Conservation (phyloP, 345 rosid species). For the Tarenaya hassleriana region DNA sequence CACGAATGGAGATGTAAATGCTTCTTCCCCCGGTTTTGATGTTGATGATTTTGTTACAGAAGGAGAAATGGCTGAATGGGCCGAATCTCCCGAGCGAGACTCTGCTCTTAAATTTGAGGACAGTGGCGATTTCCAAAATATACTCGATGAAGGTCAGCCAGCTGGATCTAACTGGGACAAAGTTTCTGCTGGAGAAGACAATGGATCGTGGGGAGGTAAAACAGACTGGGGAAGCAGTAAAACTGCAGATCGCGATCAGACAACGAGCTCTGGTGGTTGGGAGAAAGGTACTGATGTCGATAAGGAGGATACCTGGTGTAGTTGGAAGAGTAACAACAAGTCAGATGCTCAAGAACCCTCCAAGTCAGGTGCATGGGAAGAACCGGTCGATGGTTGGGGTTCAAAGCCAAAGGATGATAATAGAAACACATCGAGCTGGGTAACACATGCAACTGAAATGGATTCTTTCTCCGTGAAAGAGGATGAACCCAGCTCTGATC, state of each 20-base stretch:
- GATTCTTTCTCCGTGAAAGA: background rate
- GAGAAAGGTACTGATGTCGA: slow-evolving; percentile 20
- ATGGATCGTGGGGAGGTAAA: slow-evolving; percentile 28
- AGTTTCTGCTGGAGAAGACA: slow-evolving; percentile 19
- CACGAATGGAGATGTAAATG: slow-evolving; percentile 27
- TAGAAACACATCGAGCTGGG: slow-evolving; percentile 6
- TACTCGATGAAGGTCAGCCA: slow-evolving; percentile 27
- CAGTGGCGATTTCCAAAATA: slow-evolving; percentile 33
- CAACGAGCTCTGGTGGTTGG: slow-evolving; percentile 25
- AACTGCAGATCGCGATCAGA: slow-evolving; percentile 17
- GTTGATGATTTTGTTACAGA: slow-evolving; percentile 50
- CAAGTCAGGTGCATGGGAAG: slow-evolving; percentile 29
- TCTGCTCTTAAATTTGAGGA: slow-evolving; percentile 59
- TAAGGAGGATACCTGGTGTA: slow-evolving; percentile 24
- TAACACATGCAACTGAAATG: background rate
- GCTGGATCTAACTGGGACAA: slow-evolving; percentile 42
- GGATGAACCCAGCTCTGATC: background rate
- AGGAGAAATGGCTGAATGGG: slow-evolving; percentile 53
- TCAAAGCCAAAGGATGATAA: background rate
- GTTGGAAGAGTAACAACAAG: slow-evolving; percentile 22
- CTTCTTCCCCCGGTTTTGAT: slow-evolving; percentile 74
- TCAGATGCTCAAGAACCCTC: slow-evolving; percentile 20
- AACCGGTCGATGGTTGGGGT: slow-evolving; percentile 24
- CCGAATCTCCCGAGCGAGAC: slow-evolving; percentile 60
- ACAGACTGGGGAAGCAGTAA: slow-evolving; percentile 32